phyloP scores from a whole-genome alignment of 139 green algal genomes.

The Chlorella sp. region DNA sequence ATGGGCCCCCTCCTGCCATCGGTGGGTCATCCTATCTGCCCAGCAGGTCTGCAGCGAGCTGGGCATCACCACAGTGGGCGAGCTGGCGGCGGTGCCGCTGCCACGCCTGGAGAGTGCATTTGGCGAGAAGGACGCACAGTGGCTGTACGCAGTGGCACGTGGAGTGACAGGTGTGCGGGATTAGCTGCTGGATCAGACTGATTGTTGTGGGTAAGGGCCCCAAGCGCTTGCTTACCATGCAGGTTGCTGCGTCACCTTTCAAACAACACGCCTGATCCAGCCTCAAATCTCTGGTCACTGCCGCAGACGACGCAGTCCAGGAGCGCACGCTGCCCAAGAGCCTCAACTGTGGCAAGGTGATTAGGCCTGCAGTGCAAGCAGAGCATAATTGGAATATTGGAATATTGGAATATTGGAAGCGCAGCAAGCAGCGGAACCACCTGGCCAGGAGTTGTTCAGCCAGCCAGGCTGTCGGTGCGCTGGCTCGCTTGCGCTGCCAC shows the following conservation, averaged over 20 bases:
- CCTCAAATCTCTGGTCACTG: too few species aligned
- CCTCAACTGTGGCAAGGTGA: slow-evolving; percentile 71
- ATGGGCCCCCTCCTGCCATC: too few species aligned
- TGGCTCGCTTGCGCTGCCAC: too few species aligned
- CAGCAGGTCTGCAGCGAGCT: slow-evolving; percentile 34
- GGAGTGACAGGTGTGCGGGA: slow-evolving; percentile 47
- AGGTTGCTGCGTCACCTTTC: background rate
- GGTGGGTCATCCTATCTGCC: too few species aligned
- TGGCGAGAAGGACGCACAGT: slow-evolving; percentile 51
- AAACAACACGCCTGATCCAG: too few species aligned
- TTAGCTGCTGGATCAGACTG: background rate
- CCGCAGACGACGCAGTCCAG: slow-evolving; percentile 70
- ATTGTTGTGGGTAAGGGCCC: background rate
- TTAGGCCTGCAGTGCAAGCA: too few species aligned
- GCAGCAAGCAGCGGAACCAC: too few species aligned
- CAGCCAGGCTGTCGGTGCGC: too few species aligned
- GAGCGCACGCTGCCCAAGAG: slow-evolving; percentile 73
- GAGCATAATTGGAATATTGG: too few species aligned
- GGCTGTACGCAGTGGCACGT: slow-evolving; percentile 56
- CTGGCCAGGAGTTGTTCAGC: too few species aligned
- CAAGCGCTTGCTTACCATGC: background rate
- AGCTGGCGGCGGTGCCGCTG: slow-evolving; percentile 68
- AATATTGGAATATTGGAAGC: too few species aligned
- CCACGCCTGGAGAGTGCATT: slow-evolving; percentile 54
- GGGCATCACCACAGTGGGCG: slow-evolving; percentile 63